Evolutionary conservation across 208 protist species (phyloP).

Genomic region (Crithidia expoeki): DNA sequence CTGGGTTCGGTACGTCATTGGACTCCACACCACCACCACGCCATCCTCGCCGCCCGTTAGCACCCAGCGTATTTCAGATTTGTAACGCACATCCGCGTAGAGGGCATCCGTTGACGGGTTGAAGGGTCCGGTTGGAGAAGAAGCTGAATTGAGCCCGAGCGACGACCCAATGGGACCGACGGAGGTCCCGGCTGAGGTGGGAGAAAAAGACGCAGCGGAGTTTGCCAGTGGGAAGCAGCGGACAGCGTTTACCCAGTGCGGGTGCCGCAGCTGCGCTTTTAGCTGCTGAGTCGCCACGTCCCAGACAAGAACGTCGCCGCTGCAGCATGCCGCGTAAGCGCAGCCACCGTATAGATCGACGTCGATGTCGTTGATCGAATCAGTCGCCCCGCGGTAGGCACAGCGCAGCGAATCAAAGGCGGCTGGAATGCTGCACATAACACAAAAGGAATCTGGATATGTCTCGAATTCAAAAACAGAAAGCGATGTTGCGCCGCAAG

Average conservation of each 20-base stretch:
- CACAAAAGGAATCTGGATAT: slow-evolving; percentile 12
- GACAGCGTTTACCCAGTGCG: slow-evolving; percentile 49
- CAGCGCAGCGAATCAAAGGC: slow-evolving; percentile 36
- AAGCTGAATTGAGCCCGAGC: background rate
- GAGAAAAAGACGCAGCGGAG: slow-evolving; percentile 18
- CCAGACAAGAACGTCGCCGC: slow-evolving; percentile 46
- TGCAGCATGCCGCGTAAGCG: slow-evolving; percentile 49
- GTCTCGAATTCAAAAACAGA: background rate
- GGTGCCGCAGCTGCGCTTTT: slow-evolving; percentile 34
- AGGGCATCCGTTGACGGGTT: background rate
- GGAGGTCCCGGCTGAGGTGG: background rate
- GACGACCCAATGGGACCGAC: background rate
- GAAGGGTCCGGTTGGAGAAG: background rate
- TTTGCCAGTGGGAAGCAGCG: slow-evolving; percentile 46
- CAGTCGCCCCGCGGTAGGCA: slow-evolving; percentile 34
- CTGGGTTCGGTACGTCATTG: slow-evolving; percentile 41
- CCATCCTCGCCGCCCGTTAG: slow-evolving; percentile 52
- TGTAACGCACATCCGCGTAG: background rate
- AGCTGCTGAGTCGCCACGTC: slow-evolving; percentile 33
- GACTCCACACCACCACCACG: slow-evolving; percentile 41
- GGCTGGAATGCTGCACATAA: slow-evolving; percentile 13
- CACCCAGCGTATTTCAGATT: slow-evolving; percentile 27
- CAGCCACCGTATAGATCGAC: slow-evolving; percentile 40
- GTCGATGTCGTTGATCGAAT: slow-evolving; percentile 45
- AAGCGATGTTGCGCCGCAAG: too few relatives aligned